Evolutionary conservation across 1,284 basidiomycete species (phyloP), one percentile per base, ranked within the genome.

Genomic region (Microbotryum lychnidis-dioicae): DNA sequence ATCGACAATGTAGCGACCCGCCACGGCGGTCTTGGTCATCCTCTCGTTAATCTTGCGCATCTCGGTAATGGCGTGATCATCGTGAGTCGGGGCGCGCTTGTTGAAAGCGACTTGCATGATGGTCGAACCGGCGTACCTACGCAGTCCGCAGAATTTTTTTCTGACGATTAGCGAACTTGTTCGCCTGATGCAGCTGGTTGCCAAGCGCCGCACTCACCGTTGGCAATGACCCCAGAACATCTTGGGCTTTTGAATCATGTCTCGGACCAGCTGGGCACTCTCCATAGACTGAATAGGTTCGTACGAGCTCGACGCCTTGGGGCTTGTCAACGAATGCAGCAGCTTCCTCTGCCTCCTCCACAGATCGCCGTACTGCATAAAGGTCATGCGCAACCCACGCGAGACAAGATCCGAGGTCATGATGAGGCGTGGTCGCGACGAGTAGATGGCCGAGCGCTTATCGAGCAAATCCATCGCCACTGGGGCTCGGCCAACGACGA

Each of bases 101-200:
- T 70, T 70, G 63, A 72, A 73, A 16, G 68, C 69, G 31, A 73
- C 70, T 50, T 73, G 71, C 64, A 73, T 68, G 48, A 73, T 72
- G 21, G 70, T 72, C 44, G 67, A 69, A 9, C 72, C 72, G 25
- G 72, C 72, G 58, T 72, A 72, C 47, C 71, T 67, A 48, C 47
- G 18, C 23, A 64, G 33, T 20, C 23, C 8, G 29, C 23, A 20
- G 50, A 37, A 20, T 29, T 21, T 45, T 16, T 31, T n/a, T 25
- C 53, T 44, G 46, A 18, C 37, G 37, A 42, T 42, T 6, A 42
- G 37, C 16, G 5, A 29, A 29, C 20, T 27, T n/a, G 42, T 14
- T 52, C 50, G 21, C 50, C 51, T 27, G 12, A 54, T 16, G 37
- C 16, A 12, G 37, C 37, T 18, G 37, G 14, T 16, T 18, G 25